Evolutionary conservation across 495 filamentous ascomycete genomes (phyloP), one percentile per base, ranked within the genome.

Genomic region (Oidiodendron maius): DNA sequence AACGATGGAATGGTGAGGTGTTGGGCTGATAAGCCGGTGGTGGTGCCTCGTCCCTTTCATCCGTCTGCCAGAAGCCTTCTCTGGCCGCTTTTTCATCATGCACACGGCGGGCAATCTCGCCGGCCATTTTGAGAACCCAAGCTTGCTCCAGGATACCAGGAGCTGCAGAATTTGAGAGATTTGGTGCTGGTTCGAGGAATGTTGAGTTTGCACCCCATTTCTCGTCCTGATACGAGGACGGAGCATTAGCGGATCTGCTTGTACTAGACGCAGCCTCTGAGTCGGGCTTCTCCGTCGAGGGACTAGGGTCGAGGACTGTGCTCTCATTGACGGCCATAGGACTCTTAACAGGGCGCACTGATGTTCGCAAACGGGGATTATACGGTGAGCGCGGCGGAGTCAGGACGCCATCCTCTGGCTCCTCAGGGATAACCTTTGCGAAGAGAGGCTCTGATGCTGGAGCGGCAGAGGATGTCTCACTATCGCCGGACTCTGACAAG

Each of bases 101-200:
- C 52, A 91, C 84, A 22, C 86, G 84, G 55, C 84, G 76, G 34
- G 89, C 89, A 38, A 96, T 90, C 65, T 98, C 91, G 38, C 79
- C 78, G 4, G 91, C 91, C 66, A 98, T 86, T 68, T 90, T 89
- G 70, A 84, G 84, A 55, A 96, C 83, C 78, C 91, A 90, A 0
- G 86, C 85, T 61, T 90, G 84, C 53, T 95, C 86, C 24, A 95
- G 68, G 15, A 89, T 80, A 15, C 81, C 77, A 2, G 43, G 34
- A 12, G 3, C 23, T 44, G 41, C 22, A 10, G 41, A 17, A 25
- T 23, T 17, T 10, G 47, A 50, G 46, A 24, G 35, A 12, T 15
- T 47, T 30, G 35, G 46, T 23, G 54, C 20, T 10, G 21, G 43
- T 15, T 21, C 32, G 4, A 55, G 51, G 26, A 37, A 24, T 36